Percentiles rank a stretch among this genome's conserved stretches.
Conservation (phyloP, 805 yeast species). For the Metschnikowia henanensis region DNA sequence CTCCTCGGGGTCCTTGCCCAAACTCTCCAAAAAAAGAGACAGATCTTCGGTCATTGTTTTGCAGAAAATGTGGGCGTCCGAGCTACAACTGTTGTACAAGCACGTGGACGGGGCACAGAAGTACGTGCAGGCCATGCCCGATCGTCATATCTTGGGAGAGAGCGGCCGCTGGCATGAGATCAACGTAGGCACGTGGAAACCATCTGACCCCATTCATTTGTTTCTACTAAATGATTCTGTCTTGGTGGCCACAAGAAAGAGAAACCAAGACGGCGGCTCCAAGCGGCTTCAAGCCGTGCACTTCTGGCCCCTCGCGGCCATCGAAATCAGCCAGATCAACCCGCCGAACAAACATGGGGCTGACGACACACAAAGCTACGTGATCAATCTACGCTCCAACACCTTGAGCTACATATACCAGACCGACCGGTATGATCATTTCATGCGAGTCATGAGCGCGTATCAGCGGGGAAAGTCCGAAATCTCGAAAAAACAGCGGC, state of each 20-base stretch:
- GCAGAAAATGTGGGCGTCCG: constrained; percentile 80
- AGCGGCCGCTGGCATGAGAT: constrained; percentile 86
- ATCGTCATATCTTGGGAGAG: constrained; percentile 77
- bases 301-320: constrained; percentile 74
- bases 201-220: constrained; percentile 71
- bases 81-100: constrained; percentile 65
- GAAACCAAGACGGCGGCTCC: constrained; percentile 26
- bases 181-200: constrained; percentile 82
- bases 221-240: constrained; percentile 77
- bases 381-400: constrained; percentile 48
- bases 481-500: constrained; percentile 30
- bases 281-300: constrained; percentile 63
- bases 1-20: constrained; percentile 10
- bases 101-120: constrained; percentile 93
- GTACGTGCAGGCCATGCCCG: constrained; percentile 69
- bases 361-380: constrained; percentile 31
- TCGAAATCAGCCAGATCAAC: constrained; percentile 44
- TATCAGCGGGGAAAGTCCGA: constrained; percentile 64
- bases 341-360: constrained; percentile 21
- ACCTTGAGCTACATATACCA: constrained; percentile 55
- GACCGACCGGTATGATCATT: constrained; percentile 61
- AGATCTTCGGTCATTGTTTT: constrained; percentile 70
- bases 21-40: constrained; percentile 42
- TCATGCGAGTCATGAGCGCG: constrained; percentile 50
- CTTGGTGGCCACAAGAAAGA: constrained; percentile 66